Percentiles rank a stretch among this genome's conserved stretches.
Conservation (phyloP, 139 green algal species). For the Micractinium conductrix region DNA sequence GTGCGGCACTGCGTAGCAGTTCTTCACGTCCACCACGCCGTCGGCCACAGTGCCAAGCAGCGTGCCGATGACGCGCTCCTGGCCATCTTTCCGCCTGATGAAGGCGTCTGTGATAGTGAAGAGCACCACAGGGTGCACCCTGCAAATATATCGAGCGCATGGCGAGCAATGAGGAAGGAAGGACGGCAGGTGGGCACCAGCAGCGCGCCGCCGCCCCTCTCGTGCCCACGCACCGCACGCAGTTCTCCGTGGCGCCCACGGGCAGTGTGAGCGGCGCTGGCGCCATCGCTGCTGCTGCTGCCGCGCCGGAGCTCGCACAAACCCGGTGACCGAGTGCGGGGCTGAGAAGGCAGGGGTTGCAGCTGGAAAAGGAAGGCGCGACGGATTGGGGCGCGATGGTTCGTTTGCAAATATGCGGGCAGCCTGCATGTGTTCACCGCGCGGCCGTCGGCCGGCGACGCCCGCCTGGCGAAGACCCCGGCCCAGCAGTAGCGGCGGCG, state of each 20-base stretch:
- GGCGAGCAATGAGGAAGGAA: no score
- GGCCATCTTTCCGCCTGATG: conserved; percentile 83
- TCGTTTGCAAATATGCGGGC: no score
- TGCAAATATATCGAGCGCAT: conserved; percentile 1
- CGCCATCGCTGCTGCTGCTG: conserved; percentile 2
- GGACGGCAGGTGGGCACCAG: not conserved
- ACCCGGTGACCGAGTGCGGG: no score
- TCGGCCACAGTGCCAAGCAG: conserved; percentile 86
- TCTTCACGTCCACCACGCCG: conserved; percentile 85
- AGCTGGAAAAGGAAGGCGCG: no score
- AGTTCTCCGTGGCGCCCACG: conserved; percentile 50
- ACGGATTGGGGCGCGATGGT: no score
- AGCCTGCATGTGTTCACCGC: no score
- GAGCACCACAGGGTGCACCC: conserved; percentile 92
- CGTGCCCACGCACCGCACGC: conserved; percentile 50
- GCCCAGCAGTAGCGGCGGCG: no score
- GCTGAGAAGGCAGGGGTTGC: no score
- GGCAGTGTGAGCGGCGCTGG: conserved; percentile 44
- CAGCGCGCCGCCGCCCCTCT: not conserved
- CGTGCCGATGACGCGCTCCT: conserved; percentile 95
- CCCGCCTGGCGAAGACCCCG: no score
- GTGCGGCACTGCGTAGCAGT: conserved; percentile 96
- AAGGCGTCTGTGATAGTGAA: conserved; percentile 95
- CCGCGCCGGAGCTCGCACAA: not conserved
- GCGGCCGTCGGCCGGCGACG: no score